Conservation (phyloP, 768 basidiomycete genomes). For the Auriscalpium microsporum region DNA sequence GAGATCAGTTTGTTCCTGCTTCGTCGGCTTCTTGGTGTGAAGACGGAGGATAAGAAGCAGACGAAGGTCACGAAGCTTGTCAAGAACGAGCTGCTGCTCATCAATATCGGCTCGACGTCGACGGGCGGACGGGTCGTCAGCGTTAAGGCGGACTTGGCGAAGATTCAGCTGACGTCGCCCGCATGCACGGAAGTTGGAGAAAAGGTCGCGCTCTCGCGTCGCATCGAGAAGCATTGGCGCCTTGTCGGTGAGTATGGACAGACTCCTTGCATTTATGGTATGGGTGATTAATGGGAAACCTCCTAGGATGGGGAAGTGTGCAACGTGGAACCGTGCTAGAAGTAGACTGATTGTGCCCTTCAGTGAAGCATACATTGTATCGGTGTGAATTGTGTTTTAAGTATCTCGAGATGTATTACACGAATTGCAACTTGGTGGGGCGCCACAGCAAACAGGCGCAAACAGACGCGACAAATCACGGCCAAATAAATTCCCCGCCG, state of each 20-base stretch:
- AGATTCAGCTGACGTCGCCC: constrained; percentile 88
- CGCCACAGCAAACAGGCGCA: background rate
- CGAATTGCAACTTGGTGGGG: background rate
- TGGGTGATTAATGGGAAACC: background rate
- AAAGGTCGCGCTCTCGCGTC: constrained; percentile 89
- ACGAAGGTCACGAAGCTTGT: constrained; percentile 89
- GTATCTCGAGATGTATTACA: too few species aligned
- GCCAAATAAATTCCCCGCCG: background rate
- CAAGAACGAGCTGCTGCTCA: constrained; percentile 87
- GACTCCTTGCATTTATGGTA: background rate
- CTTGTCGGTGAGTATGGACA: constrained; percentile 65
- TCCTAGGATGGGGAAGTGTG: constrained; percentile 64
- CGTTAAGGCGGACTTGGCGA: constrained; percentile 91
- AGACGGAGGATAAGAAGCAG: constrained; percentile 98
- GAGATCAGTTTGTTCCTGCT: constrained; percentile 93
- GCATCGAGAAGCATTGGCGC: constrained; percentile 98
- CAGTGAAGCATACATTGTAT: too few species aligned
- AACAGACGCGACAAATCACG: background rate
- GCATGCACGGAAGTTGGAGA: constrained; percentile 96
- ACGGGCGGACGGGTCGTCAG: constrained; percentile 92
- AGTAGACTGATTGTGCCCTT: constrained; percentile 40
- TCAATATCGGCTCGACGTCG: constrained; percentile 97
- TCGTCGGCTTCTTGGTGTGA: constrained; percentile 92
- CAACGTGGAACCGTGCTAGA: constrained; percentile 79
- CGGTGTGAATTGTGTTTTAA: too few species aligned